Percentiles rank a stretch among this genome's conserved stretches.
These are phyloP conservation scores for Poa pratensis DNA, from an alignment of 176 grass and related monocot genomes.

Conservation along the genomic window DNA sequence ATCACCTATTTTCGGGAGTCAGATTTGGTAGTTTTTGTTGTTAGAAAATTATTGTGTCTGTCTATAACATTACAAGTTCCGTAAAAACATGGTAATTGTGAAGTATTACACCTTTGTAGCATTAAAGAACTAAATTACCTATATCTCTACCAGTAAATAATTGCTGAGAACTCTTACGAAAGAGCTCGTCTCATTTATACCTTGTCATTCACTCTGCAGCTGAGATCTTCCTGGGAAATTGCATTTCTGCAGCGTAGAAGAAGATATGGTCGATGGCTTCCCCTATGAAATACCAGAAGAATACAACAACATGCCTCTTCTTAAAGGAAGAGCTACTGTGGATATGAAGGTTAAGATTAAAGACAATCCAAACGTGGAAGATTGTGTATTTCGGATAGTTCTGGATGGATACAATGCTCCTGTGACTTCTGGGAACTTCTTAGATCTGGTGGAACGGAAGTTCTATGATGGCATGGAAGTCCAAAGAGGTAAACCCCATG, in stretches of 20 bases:
- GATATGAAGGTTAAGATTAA: constrained; percentile 99
- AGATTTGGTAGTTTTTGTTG: constrained; percentile 29
- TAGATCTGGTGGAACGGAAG: constrained; percentile 91
- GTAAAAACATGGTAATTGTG: background rate
- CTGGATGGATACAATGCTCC: constrained; percentile 96
- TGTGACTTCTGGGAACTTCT: constrained; percentile 87
- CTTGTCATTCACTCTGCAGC: constrained; percentile 96
- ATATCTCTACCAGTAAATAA: constrained; percentile 38
- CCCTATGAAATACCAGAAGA: constrained; percentile 92
- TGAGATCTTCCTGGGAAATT: constrained; percentile 97
- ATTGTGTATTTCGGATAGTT: constrained; percentile 92
- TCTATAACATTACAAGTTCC: constrained; percentile 17
- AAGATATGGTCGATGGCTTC: constrained; percentile 99
- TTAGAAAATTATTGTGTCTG: background rate
- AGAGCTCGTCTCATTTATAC: constrained; percentile 91
- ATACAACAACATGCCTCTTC: constrained; percentile 86
- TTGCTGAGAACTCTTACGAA: constrained; percentile 49
- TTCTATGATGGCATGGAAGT: constrained; percentile 99
- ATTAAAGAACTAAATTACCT: constrained; percentile 35
- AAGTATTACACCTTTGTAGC: constrained; percentile 29
- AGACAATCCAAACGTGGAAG: constrained; percentile 89
- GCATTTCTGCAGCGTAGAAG: constrained; percentile 99
- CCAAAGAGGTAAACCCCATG: constrained; percentile 74
- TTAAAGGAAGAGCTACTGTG: constrained; percentile 90
- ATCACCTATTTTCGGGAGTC: background rate